A percentile compares a stretch with the other conserved stretches of the same genome.
phyloP scores from a whole-genome alignment of 306 rosid genomes.

The Abrus precatorius region DNA sequence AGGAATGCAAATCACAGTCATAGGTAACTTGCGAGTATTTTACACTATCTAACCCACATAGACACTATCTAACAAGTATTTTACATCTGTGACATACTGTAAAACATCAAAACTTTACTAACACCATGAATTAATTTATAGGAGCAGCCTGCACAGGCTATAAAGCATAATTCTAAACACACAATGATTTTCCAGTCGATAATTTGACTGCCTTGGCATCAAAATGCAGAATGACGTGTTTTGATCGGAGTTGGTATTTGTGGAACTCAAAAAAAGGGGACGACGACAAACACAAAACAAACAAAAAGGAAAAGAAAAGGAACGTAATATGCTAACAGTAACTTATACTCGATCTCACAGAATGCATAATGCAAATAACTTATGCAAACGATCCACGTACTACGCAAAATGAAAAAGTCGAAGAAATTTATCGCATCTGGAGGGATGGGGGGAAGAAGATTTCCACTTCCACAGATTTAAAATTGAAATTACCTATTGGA shows the following conservation, averaged over 20 bases:
- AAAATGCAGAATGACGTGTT: not conserved
- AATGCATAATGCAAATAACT: not conserved
- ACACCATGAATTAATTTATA: constrained; percentile 42
- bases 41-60: constrained; percentile 19
- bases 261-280: not conserved
- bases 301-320: not conserved
- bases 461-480: constrained; percentile 1
- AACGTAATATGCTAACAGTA: not conserved
- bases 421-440: not conserved
- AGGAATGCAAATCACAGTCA: constrained; percentile 11
- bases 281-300: not conserved
- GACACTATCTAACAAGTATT: constrained; percentile 44
- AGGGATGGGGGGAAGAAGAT: not conserved
- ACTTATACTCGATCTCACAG: not conserved
- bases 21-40: not conserved
- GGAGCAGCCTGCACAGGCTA: constrained; percentile 44
- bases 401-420: not conserved
- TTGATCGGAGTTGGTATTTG: too few relatives aligned
- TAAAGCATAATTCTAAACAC: constrained; percentile 26
- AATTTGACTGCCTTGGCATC: not conserved
- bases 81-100: constrained; percentile 36
- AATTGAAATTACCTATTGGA: constrained; percentile 66
- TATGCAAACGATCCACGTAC: not conserved
- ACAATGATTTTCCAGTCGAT: constrained; percentile 18
- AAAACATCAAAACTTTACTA: constrained; percentile 52